Conservation (phyloP, 768 basidiomycete genomes). For the Favolaschia claudopus region DNA sequence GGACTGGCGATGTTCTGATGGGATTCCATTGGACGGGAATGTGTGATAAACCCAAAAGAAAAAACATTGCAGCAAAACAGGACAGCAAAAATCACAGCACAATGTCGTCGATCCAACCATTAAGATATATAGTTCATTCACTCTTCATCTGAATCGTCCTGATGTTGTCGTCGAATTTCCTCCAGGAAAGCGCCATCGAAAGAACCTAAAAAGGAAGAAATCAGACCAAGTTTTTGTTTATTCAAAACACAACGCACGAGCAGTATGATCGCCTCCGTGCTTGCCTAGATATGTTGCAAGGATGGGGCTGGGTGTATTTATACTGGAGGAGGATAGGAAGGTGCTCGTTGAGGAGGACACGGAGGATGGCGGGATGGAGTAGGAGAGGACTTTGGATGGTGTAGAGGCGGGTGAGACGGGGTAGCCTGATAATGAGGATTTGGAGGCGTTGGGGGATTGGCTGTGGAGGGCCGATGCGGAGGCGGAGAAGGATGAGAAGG, state of each 20-base stretch:
- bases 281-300: constrained; percentile 53
- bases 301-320: constrained; percentile 50
- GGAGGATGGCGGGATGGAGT: constrained; percentile 38
- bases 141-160: constrained; percentile 30
- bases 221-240: neutral
- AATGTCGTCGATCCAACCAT: no score
- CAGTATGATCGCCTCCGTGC: constrained; percentile 42
- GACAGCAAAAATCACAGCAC: no score
- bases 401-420: constrained; percentile 50
- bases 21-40: no score
- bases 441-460: constrained; percentile 32
- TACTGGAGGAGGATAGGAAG: constrained; percentile 42
- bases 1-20: no score
- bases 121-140: constrained; percentile 2
- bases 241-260: constrained; percentile 39
- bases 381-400: constrained; percentile 47
- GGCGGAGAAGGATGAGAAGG: constrained; percentile 52
- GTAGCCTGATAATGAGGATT: no score
- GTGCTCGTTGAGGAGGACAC: constrained; percentile 42
- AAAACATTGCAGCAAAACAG: no score
- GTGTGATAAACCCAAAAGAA: no score
- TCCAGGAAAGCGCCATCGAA: constrained; percentile 51
- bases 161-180: constrained; percentile 25
- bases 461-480: constrained; percentile 43
- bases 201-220: constrained; percentile 37